Conservation (phyloP, 2,329 filamentous ascomycete genomes). For the Torrubiellomyces zombiae region DNA sequence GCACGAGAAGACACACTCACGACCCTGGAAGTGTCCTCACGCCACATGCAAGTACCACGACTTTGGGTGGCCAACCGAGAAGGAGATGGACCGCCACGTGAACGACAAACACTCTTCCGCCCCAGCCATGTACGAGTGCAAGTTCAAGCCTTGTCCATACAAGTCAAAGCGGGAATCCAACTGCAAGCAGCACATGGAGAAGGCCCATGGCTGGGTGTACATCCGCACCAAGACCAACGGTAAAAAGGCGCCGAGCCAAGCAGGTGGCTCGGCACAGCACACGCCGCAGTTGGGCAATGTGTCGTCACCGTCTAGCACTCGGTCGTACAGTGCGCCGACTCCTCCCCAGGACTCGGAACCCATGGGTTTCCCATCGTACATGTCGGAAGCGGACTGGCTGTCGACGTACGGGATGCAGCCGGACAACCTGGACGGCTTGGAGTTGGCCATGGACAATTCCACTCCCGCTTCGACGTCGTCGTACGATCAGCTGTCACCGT, state of each 20-base stretch:
- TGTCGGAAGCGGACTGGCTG: conserved; percentile 28
- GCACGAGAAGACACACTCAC: conserved; percentile 94
- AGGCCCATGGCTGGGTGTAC: conserved; percentile 82
- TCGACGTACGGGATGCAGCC: conserved; percentile 14
- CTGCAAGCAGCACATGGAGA: conserved; percentile 98
- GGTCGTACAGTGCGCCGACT: conserved; percentile 33
- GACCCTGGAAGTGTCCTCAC: conserved; percentile 84
- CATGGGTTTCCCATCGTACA: conserved; percentile 30
- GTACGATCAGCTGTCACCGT: conserved; percentile 39
- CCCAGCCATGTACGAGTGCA: conserved; percentile 70
- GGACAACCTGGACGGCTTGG: conserved; percentile 23
- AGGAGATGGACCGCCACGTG: conserved; percentile 88
- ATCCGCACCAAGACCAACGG: conserved; percentile 85
- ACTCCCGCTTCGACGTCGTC: conserved; percentile 21
- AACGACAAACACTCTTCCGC: conserved; percentile 86
- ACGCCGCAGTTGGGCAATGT: conserved; percentile 45
- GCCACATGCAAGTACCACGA: conserved; percentile 76
- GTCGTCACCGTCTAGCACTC: conserved; percentile 43
- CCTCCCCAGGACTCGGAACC: conserved; percentile 32
- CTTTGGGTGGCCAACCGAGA: conserved; percentile 90
- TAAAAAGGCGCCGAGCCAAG: conserved; percentile 35
- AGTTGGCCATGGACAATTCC: conserved; percentile 19
- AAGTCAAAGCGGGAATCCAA: conserved; percentile 92
- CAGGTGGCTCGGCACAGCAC: conserved; percentile 29
- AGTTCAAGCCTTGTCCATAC: conserved; percentile 73